Conservation (phyloP, 2,329 filamentous ascomycete species). For the Calonectria naviculata region DNA sequence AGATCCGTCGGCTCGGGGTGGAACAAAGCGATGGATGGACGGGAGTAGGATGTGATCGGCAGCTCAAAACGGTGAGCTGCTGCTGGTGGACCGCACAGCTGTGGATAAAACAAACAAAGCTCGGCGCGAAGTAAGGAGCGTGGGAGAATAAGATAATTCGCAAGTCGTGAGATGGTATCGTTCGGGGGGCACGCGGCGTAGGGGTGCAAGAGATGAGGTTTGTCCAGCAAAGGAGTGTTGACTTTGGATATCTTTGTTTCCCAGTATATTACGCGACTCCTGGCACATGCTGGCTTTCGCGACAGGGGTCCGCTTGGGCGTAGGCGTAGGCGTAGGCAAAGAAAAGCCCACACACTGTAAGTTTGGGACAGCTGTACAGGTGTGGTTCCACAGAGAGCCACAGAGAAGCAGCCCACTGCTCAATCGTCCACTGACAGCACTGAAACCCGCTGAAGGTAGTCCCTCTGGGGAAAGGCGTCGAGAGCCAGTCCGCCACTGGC, state of each 20-base stretch:
- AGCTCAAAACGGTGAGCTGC: conserved; percentile 30
- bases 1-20: conserved; percentile 30
- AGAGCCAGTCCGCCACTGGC: conserved; percentile 8
- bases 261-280: conserved; percentile 40
- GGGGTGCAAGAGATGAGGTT: conserved; percentile 35
- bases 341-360: conserved; percentile 8
- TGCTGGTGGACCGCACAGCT: conserved; percentile 17
- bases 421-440: conserved; percentile 7
- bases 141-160: conserved; percentile 24
- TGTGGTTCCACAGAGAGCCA: conserved; percentile 6
- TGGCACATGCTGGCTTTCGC: conserved; percentile 38
- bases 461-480: conserved; percentile 17
- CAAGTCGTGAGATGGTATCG: conserved; percentile 22
- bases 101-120: conserved; percentile 23
- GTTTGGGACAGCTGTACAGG: conserved; percentile 17
- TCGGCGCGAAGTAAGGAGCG: conserved; percentile 35
- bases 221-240: conserved; percentile 39
- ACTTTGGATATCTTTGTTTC: conserved; percentile 37
- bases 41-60: conserved; percentile 21
- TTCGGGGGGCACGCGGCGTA: conserved; percentile 28
- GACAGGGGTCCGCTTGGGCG: conserved; percentile 44
- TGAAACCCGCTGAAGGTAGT: conserved; percentile 21
- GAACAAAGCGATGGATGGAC: conserved; percentile 16
- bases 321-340: conserved; percentile 27
- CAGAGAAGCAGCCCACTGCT: conserved; percentile 14